A percentile compares a stretch with the other conserved stretches of the same genome.
phyloP scores from a whole-genome alignment of 164 flowering plant species.

The Amborella trichopoda region DNA sequence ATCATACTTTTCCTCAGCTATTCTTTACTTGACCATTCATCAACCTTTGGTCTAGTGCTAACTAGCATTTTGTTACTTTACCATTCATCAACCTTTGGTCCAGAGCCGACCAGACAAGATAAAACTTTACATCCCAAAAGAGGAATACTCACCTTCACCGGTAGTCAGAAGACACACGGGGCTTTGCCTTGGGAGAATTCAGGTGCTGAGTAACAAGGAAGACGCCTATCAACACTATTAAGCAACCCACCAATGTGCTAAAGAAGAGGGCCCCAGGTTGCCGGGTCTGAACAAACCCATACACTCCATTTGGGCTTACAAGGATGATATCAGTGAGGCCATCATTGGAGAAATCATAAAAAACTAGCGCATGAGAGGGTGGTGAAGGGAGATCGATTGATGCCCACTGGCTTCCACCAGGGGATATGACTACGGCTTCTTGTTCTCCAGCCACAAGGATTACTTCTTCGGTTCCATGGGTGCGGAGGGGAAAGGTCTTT shows the following conservation, averaged over 20 bases:
- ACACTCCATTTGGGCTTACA: constrained; percentile 71
- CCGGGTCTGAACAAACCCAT: constrained; percentile 94
- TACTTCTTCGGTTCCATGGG: constrained; percentile 38
- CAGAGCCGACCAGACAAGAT: no score
- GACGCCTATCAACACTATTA: constrained; percentile 85
- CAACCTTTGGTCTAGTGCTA: no score
- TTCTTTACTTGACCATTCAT: no score
- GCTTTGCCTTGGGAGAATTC: constrained; percentile 72
- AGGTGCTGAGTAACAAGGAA: constrained; percentile 79
- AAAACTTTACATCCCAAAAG: no score
- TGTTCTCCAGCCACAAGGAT: constrained; percentile 93
- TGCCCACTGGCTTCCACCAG: constrained; percentile 66
- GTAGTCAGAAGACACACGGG: constrained; percentile 45
- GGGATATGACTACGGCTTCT: constrained; percentile 75
- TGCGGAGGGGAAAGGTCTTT: constrained; percentile 49
- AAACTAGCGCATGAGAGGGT: constrained; percentile 70
- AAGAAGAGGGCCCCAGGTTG: constrained; percentile 98
- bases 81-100: no score
- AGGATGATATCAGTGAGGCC: constrained; percentile 89
- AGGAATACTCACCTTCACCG: no score
- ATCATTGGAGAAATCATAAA: constrained; percentile 83
- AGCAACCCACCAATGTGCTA: constrained; percentile 93
- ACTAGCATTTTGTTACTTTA: no score
- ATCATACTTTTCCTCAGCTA: no score
- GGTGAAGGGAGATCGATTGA: constrained; percentile 71